Base-by-base conservation (phyloP, 2,329 filamentous ascomycete species). In the Anthostomella pinea region DNA sequence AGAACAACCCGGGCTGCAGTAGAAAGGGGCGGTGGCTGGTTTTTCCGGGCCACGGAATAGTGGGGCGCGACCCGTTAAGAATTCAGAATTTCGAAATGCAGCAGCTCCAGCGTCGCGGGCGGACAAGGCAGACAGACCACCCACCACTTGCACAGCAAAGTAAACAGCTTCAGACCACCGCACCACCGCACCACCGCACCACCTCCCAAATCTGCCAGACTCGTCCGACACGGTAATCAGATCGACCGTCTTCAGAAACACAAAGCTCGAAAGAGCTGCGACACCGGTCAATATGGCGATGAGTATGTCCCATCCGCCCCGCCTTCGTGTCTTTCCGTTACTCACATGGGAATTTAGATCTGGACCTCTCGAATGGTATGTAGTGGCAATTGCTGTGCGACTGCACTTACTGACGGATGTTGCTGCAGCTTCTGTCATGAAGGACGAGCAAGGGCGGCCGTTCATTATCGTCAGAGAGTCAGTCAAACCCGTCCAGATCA, bases 401-500 rank as follows among this genome's bases (percentile, higher is more conserved):
- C 17, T 21, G 7, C 13, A 19, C 10, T 37, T 36, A 29, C 49
- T 48, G 28, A 53, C 49, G 46, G 33, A 49, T 41, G 17, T 24
- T 11, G 25, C 11, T 48, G 49, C 40, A 84, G 80, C 80, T 60
- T 63, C 75, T 63, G 70, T 98, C 66, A 81, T 96, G 75, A 95
- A 95, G 74, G 93, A 98, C 76, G 93, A 98, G 71, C 83, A 93
- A 66, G 93, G 93, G 46, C 81, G 93, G 62, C 93, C 93, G 24
- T 98, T 98, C 68, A 98, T 98, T 63, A 84, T 98, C 49, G 93
- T 98, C 56, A 79, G 93, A 83, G 93, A 98, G 88, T 95, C 77
- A 55, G 86, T 78, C 43, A 29, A 35, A 15, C 5, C 5, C 8
- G 14, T 13, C 40, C 31, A 24, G 20, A 21, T 22, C 38, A 26